Base-by-base conservation (phyloP, 805 yeast species). In the Hanseniaspora jakobsenii region DNA sequence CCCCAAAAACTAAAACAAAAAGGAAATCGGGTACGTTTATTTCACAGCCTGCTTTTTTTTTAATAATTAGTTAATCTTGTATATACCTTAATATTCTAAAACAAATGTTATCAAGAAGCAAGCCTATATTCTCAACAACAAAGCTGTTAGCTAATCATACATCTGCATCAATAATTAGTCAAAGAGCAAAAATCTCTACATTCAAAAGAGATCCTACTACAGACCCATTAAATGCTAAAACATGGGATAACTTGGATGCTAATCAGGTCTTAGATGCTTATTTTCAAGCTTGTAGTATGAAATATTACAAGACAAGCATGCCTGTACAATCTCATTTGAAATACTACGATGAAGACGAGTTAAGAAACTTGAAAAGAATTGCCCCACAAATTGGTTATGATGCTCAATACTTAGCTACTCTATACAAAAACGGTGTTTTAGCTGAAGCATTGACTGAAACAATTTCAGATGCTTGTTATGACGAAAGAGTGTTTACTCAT, bases 191-290 rank as follows among this genome's bases (percentile, higher is more conserved):
- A 34, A 12, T 22, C 8, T 21, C 24, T 19, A 29, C 22, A 6
- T 29, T 35, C 16, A 38, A 30, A 13, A 38, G 44, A 38, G 35
- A 29, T 18, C 24, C 40, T n/a, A 45, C 36, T 4, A 39, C 44
- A 13, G 13, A 59, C 72, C 29, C 69, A 69, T 50, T 64, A 71
- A 47, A 69, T 69, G 85, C 86, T 3, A 75, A 74, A 50, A 66
- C 70, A 31, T 78, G 86, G 86, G 60, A 66, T 38, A 79, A 77
- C 0, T 65, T 77, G 40, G 78, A 81, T 16, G 71, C 78, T 16
- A 72, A 72, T 48, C 66, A 70, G 50, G 70, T 78, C 41, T 64
- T 77, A 48, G 71, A 70, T 50, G 64, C 78, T 48, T 79, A 74
- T 55, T 65, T 70, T 48, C 60, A 70, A 52, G 22, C 41, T 17